Conservation (phyloP, 306 rosid genomes). For the Myrica gale region DNA sequence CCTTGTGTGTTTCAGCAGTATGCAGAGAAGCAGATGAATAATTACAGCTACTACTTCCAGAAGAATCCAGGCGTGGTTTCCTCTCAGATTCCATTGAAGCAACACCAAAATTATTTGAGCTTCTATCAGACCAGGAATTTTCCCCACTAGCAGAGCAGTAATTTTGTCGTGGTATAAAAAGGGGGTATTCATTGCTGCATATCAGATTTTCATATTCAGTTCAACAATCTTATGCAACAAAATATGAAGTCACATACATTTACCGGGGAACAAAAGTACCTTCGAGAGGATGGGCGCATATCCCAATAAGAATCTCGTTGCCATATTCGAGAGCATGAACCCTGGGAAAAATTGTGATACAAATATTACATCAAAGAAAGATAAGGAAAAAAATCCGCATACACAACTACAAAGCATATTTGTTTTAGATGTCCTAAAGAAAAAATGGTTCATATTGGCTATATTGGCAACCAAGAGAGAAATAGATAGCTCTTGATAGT, state of each 20-base stretch:
- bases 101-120: conserved; percentile 90
- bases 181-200: conserved; percentile 90
- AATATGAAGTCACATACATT: conserved; percentile 16
- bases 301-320: conserved; percentile 91
- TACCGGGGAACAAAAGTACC: conserved; percentile 45
- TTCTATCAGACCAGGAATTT: conserved; percentile 92
- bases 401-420: neutral
- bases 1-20: conserved; percentile 71
- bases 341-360: conserved; percentile 43
- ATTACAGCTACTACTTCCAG: conserved; percentile 73
- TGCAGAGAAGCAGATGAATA: conserved; percentile 75
- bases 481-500: neutral
- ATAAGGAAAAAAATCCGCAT: neutral
- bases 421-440: conserved; percentile 7
- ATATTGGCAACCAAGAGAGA: neutral
- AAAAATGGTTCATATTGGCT: neutral
- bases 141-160: conserved; percentile 82
- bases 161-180: conserved; percentile 90
- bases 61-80: conserved; percentile 69
- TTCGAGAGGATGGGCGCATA: conserved; percentile 79
- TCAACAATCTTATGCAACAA: conserved; percentile 25
- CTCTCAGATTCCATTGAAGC: conserved; percentile 94
- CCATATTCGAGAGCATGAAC: conserved; percentile 98
- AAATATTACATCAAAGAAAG: conserved; percentile 7
- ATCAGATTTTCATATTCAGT: conserved; percentile 25